phyloP scores from a whole-genome alignment of 331 rosid genomes.

The Quercus tomentella region DNA sequence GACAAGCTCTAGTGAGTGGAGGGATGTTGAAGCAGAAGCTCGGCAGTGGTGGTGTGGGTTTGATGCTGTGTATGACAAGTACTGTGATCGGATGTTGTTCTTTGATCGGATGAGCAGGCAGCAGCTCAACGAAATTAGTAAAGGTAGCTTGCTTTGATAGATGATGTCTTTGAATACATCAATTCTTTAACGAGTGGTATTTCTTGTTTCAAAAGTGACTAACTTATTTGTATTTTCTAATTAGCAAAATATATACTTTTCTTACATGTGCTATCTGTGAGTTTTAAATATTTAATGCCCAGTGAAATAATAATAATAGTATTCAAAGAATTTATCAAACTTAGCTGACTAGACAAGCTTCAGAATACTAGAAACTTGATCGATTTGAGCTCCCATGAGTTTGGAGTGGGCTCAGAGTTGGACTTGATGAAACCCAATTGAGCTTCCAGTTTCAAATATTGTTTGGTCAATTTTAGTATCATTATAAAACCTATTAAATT shows the following conservation, averaged over 20 bases:
- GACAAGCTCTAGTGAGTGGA: constrained; percentile 70
- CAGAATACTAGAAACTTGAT: neutral
- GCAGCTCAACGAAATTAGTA: constrained; percentile 54
- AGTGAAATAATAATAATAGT: neutral
- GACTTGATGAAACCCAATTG: neutral
- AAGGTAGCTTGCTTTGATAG: constrained; percentile 25
- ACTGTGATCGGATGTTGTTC: constrained; percentile 81
- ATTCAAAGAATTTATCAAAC: neutral
- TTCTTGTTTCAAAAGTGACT: neutral
- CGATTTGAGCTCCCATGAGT: neutral
- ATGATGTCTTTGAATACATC: neutral
- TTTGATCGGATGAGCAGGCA: constrained; percentile 69
- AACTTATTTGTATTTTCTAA: neutral
- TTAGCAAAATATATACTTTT: neutral
- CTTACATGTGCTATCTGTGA: neutral
- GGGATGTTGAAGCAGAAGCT: constrained; percentile 95
- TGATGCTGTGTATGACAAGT: constrained; percentile 78
- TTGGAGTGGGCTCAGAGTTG: neutral
- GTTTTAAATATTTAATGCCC: neutral
- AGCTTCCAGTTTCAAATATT: neutral
- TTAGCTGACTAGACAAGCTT: neutral
- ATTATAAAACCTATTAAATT: neutral
- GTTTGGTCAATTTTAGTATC: neutral
- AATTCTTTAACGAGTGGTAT: neutral
- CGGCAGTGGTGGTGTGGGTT: constrained; percentile 97